A percentile compares a stretch with the other conserved stretches of the same genome.
Evolutionary conservation across 2,329 filamentous ascomycete genomes (phyloP).

Genomic region (Cytospora piceae): DNA sequence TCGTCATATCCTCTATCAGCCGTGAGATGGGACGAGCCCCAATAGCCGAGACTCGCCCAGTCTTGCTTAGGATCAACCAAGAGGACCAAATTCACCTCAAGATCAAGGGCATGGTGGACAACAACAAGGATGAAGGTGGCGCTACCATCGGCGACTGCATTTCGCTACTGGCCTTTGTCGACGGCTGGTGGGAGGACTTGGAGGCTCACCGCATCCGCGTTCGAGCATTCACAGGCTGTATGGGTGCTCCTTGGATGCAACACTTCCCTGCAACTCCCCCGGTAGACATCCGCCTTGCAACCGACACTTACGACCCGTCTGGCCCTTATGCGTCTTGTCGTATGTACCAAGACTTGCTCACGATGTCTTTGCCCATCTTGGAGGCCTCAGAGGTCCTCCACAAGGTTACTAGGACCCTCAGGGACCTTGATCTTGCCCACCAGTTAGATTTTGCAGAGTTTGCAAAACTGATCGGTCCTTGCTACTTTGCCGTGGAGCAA

Average conservation of each 20-base stretch:
- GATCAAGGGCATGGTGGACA: slow-evolving; percentile 8
- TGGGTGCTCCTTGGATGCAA: not conserved
- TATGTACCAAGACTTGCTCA: slow-evolving; percentile 22
- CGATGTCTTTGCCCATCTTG: slow-evolving; percentile 25
- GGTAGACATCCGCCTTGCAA: slow-evolving; percentile 6
- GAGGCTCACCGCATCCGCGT: not conserved
- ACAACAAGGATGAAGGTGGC: not conserved
- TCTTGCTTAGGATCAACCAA: slow-evolving; percentile 23
- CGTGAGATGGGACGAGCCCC: slow-evolving; percentile 29
- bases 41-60: slow-evolving; percentile 13
- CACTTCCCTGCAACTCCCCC: slow-evolving; percentile 17
- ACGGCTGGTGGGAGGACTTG: slow-evolving; percentile 19
- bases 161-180: not conserved
- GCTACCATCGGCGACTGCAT: not conserved
- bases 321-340: slow-evolving; percentile 9
- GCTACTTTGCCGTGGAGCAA: slow-evolving; percentile 23
- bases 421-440: slow-evolving; percentile 23
- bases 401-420: slow-evolving; percentile 7
- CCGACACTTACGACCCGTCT: not conserved
- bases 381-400: not conserved
- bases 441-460: slow-evolving; percentile 29
- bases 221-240: not conserved
- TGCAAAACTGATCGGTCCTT: slow-evolving; percentile 18
- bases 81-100: slow-evolving; percentile 17
- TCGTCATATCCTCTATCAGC: slow-evolving; percentile 35